A percentile compares a stretch with the other conserved stretches of the same genome.
Evolutionary conservation across 208 protist species (phyloP).

Genomic region (Trypanosoma scelopori): DNA sequence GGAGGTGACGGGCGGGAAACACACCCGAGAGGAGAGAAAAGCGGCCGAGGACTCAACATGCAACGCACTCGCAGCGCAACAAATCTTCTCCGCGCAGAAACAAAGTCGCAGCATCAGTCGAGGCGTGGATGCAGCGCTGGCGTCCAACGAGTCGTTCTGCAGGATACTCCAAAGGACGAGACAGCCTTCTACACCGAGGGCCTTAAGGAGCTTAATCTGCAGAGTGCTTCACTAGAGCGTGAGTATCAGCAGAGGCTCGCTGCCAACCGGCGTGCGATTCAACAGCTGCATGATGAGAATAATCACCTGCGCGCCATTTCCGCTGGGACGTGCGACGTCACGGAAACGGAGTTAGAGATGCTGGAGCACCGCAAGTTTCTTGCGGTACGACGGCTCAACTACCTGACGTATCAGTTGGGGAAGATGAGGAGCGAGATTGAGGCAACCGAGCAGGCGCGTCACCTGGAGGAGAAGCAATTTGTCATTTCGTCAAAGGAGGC

Average conservation of each 20-base stretch:
- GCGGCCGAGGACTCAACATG: not conserved
- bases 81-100: not conserved
- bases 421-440: slow-evolving; percentile 10
- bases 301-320: slow-evolving; percentile 59
- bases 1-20: too few relatives aligned
- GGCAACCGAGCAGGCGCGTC: slow-evolving; percentile 12
- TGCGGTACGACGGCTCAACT: slow-evolving; percentile 45
- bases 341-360: slow-evolving; percentile 55
- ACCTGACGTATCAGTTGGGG: slow-evolving; percentile 44
- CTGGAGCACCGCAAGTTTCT: slow-evolving; percentile 48
- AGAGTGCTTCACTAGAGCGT: slow-evolving; percentile 35
- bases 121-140: slow-evolving; percentile 12
- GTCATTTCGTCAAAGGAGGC: slow-evolving; percentile 11
- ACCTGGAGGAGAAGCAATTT: not conserved
- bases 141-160: slow-evolving; percentile 13
- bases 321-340: slow-evolving; percentile 37
- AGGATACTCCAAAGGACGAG: slow-evolving; percentile 12
- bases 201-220: slow-evolving; percentile 44
- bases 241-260: slow-evolving; percentile 36
- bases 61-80: slow-evolving; percentile 5
- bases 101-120: not conserved
- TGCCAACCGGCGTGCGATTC: slow-evolving; percentile 51
- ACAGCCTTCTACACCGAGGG: slow-evolving; percentile 35
- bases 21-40: too few relatives aligned
- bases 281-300: slow-evolving; percentile 58